A percentile compares a stretch with the other conserved stretches of the same genome.
Evolutionary conservation across 2,329 filamentous ascomycete genomes (phyloP).

Genomic region (Alternaria brassicae): DNA sequence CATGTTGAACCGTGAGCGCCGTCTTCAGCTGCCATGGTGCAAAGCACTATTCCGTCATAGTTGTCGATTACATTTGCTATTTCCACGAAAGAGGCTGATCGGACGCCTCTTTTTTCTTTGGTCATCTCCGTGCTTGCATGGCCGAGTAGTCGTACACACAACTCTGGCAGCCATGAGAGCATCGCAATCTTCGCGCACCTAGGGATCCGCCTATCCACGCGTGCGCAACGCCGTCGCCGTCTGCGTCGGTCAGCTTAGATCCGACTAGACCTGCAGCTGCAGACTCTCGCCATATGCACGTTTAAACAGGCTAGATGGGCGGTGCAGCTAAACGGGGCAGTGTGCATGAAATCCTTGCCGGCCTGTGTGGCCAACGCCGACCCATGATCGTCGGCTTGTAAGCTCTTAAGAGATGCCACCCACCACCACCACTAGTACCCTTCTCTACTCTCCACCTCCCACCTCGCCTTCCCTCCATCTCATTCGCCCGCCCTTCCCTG

Average conservation of each 20-base stretch:
- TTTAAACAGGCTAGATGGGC: constrained; percentile 48
- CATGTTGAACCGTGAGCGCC: constrained; percentile 35
- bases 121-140: constrained; percentile 47
- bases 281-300: constrained; percentile 48
- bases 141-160: constrained; percentile 25
- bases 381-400: constrained; percentile 45
- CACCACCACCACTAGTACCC: constrained; percentile 45
- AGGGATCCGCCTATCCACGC: constrained; percentile 45
- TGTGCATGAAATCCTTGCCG: constrained; percentile 49
- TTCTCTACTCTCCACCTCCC: constrained; percentile 52
- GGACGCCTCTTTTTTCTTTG: constrained; percentile 33
- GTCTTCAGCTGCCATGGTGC: constrained; percentile 42
- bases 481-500: constrained; percentile 51
- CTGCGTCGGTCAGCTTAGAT: constrained; percentile 48
- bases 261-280: constrained; percentile 48
- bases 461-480: constrained; percentile 53
- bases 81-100: constrained; percentile 37
- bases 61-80: constrained; percentile 36
- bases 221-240: constrained; percentile 41
- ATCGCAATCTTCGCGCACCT: constrained; percentile 44
- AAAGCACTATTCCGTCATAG: constrained; percentile 18
- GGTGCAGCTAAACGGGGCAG: constrained; percentile 49
- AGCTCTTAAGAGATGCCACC: constrained; percentile 49
- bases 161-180: constrained; percentile 35
- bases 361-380: constrained; percentile 46